A percentile compares a stretch with the other conserved stretches of the same genome.
Conservation (phyloP, 1,284 basidiomycete species). For the Rhodotorula mucilaginosa region DNA sequence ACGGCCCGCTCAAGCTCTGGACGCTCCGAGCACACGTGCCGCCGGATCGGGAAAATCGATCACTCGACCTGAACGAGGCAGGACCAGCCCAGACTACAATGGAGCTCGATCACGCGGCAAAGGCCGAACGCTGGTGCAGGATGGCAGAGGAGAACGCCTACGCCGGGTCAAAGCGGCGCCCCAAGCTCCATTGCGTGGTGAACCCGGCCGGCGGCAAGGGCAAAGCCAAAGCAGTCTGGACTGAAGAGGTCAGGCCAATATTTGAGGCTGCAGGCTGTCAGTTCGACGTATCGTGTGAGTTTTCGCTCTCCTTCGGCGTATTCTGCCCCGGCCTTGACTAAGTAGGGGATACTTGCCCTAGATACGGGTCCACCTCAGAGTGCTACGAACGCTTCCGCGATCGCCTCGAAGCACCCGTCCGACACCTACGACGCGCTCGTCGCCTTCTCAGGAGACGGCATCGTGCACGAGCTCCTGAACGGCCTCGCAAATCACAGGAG, state of each 20-base stretch:
- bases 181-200: constrained; percentile 60
- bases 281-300: constrained; percentile 63
- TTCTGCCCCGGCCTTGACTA: too few species aligned
- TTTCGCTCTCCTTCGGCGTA: background rate
- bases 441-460: constrained; percentile 84
- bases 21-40: background rate
- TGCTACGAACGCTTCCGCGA: constrained; percentile 61
- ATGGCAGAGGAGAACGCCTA: constrained; percentile 14
- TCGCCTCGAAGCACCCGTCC: constrained; percentile 63
- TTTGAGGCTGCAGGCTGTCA: constrained; percentile 71
- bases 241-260: constrained; percentile 72
- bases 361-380: constrained; percentile 68
- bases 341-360: constrained; percentile 44
- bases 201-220: constrained; percentile 88
- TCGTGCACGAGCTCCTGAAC: constrained; percentile 88
- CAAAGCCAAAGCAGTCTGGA: constrained; percentile 63
- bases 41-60: background rate
- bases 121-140: constrained; percentile 14
- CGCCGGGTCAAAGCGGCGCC: constrained; percentile 9
- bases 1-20: constrained; percentile 1
- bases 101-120: background rate
- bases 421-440: constrained; percentile 70
- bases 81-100: background rate
- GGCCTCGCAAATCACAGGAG: constrained; percentile 69
- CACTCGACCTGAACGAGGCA: background rate